Conservation (phyloP, 1,139 yeast species). For the Zygosaccharomyces sapae region DNA sequence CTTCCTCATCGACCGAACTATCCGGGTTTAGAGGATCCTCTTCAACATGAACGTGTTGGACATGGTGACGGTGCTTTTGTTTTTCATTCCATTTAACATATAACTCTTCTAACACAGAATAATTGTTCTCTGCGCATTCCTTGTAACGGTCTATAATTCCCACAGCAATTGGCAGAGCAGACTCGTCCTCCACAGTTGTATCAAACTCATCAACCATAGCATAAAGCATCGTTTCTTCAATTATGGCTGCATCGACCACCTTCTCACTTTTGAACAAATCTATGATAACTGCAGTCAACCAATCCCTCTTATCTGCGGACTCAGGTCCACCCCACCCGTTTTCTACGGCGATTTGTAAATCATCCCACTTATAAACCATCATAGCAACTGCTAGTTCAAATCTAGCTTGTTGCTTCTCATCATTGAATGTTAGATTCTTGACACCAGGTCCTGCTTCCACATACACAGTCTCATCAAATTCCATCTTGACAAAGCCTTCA, state of each 20-base stretch:
- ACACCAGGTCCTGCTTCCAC: constrained; percentile 40
- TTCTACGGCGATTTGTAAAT: constrained; percentile 86
- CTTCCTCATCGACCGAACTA: constrained; percentile 46
- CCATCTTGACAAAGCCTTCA: background rate
- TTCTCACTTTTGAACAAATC: constrained; percentile 65
- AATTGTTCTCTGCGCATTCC: constrained; percentile 54
- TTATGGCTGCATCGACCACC: constrained; percentile 66
- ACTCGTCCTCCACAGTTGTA: constrained; percentile 80
- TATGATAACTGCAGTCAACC: constrained; percentile 81
- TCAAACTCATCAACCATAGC: constrained; percentile 97
- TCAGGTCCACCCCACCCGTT: constrained; percentile 95
- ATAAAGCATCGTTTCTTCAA: constrained; percentile 79
- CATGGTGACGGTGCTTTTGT: constrained; percentile 40
- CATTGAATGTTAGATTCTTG: constrained; percentile 47
- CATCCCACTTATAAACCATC: constrained; percentile 87
- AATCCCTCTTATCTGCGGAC: constrained; percentile 86
- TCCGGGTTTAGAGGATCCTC: constrained; percentile 63
- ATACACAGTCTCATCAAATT: constrained; percentile 31
- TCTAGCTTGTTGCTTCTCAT: constrained; percentile 69
- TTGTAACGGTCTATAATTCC: constrained; percentile 62
- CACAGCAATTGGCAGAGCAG: constrained; percentile 71
- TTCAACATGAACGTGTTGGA: constrained; percentile 39
- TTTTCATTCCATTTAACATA: constrained; percentile 57
- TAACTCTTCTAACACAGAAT: constrained; percentile 51
- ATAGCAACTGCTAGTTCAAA: constrained; percentile 93